Base-by-base conservation (phyloP, 1,139 yeast genomes). In the Hansenula anomala region DNA sequence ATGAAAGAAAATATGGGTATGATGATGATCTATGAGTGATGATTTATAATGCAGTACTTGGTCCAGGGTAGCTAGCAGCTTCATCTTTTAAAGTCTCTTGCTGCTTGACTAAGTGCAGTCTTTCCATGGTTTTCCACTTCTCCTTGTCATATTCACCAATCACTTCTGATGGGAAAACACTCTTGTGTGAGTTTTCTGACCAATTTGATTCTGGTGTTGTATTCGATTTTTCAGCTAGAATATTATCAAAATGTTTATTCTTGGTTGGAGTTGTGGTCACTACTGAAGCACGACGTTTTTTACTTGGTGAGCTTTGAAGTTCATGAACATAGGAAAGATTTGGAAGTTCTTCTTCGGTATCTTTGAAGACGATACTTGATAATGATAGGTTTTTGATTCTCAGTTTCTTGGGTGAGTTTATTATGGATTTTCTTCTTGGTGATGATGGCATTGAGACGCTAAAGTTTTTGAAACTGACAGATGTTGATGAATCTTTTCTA, bases 131-230 rank as follows among this genome's bases (percentile, higher is more conserved):
- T 41, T 71, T 61, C 85, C 85, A 78, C 54, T 79, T 79, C 54
- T 79, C 86, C 48, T 71, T 61, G 51, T 79, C 86, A 51, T 79
- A 79, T 51, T 77, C 78, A 0, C 85, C 84, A 39, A 78, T 69
- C 3, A 75, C 78, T 12, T 72, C 78, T 42, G 80, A 69, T 0
- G 84, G 85, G 30, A 74, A 64, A 2, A 78, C 69, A 44, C 75
- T 73, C 14, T 65, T 61, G 25, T 73, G 58, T 4, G 77, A 71
- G 36, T 59, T 58, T 34, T 58, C 63, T 10, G 72, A 64, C 41
- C 63, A 57, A 19, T 57, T 62, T 14, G 67, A 57, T 9, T 57
- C 67, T 0, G 74, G 66, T 2, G 55, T 44, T 4, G 37, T 39
- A 1, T 18, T 17, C 6, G 36, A 28, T 15, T 29, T 34, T 13